These are phyloP conservation scores for Yarrowia deformans DNA, from an alignment of 805 yeast genomes.

Conservation along the genomic window DNA sequence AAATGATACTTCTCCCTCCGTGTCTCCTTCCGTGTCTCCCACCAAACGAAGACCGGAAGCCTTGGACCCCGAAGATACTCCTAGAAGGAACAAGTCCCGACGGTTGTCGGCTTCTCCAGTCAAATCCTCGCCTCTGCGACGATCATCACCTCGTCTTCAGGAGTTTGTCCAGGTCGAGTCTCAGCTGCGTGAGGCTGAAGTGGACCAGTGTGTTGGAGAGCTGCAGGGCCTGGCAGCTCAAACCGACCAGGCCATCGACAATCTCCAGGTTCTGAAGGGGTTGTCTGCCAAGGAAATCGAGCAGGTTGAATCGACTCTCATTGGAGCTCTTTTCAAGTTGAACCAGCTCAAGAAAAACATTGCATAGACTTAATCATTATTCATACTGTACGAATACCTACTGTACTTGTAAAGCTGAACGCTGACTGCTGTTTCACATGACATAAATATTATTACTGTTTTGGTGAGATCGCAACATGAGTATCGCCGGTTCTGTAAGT, in stretches of 20 bases:
- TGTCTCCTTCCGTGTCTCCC: conserved; percentile 11
- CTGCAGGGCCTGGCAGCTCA: neutral
- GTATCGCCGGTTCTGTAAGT: too few species aligned
- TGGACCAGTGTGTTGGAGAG: neutral
- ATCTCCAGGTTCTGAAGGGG: neutral
- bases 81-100: conserved; percentile 9
- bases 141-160: conserved; percentile 3
- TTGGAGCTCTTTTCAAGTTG: conserved; percentile 32
- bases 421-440: neutral
- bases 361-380: conserved; percentile 14
- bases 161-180: neutral
- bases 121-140: conserved; percentile 12
- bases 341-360: conserved; percentile 22
- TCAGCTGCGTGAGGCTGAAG: neutral
- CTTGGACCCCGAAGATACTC: neutral
- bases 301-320: conserved; percentile 14
- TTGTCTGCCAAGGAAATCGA: neutral
- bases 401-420: too few species aligned
- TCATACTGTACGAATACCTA: neutral
- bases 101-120: conserved; percentile 10
- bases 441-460: too few species aligned
- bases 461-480: too few species aligned
- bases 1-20: neutral
- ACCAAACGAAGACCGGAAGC: neutral
- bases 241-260: neutral